Evolutionary conservation across 2,329 filamentous ascomycete species (phyloP).

Genomic region (Metarhizium album): DNA sequence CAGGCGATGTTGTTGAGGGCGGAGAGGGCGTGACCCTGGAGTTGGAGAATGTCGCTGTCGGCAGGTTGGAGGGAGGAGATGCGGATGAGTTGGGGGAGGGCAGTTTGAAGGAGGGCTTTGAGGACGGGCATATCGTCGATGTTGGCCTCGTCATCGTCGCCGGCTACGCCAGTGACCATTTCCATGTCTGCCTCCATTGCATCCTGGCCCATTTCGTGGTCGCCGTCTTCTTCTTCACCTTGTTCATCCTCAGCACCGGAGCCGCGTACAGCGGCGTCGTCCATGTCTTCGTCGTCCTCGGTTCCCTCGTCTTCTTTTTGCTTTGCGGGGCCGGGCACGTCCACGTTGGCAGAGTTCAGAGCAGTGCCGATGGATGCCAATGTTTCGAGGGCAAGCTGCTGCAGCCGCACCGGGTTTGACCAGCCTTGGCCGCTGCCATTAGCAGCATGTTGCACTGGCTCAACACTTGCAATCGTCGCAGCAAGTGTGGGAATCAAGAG

Average conservation of each 20-base stretch:
- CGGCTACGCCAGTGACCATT: constrained; percentile 43
- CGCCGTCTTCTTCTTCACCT: constrained; percentile 26
- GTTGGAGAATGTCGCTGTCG: constrained; percentile 29
- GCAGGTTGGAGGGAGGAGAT: constrained; percentile 30
- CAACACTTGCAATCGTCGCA: constrained; percentile 18
- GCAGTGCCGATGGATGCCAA: constrained; percentile 53
- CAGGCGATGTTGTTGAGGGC: constrained; percentile 58
- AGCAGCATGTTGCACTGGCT: constrained; percentile 14
- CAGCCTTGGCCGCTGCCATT: constrained; percentile 25
- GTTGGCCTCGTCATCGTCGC: constrained; percentile 25
- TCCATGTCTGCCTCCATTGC: constrained; percentile 56
- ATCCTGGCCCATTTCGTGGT: constrained; percentile 45
- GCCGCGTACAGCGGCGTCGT: constrained; percentile 22
- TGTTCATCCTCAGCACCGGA: constrained; percentile 24
- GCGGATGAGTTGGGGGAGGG: constrained; percentile 34
- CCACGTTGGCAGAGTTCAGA: constrained; percentile 37
- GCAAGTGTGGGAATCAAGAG: constrained; percentile 26
- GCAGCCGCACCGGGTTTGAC: constrained; percentile 32
- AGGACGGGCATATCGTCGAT: constrained; percentile 45
- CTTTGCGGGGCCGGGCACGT: constrained; percentile 16
- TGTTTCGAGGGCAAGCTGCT: constrained; percentile 49
- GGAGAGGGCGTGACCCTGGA: constrained; percentile 45
- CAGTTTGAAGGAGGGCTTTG: constrained; percentile 26
- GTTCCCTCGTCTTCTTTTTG: constrained; percentile 26
- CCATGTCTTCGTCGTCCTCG: constrained; percentile 29